A percentile compares a stretch with the other conserved stretches of the same genome.
Evolutionary conservation across 352 stramenopile species (phyloP).

Genomic region (Phytophthora crassamura): DNA sequence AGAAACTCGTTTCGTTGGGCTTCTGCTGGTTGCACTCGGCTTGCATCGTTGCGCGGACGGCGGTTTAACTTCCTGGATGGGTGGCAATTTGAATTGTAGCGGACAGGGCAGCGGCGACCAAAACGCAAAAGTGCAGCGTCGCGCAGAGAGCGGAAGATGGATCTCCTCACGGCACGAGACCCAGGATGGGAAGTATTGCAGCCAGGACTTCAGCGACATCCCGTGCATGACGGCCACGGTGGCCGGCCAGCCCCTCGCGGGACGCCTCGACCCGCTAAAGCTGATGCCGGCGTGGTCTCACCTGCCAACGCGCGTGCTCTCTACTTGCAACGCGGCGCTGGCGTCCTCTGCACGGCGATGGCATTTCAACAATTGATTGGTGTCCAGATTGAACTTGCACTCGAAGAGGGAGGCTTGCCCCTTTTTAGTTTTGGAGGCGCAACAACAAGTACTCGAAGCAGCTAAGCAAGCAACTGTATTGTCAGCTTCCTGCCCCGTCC

Average conservation of each 20-base stretch:
- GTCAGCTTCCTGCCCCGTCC: conserved; percentile 28
- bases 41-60: conserved; percentile 29
- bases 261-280: conserved; percentile 10
- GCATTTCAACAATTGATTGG: conserved; percentile 21
- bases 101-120: conserved; percentile 33
- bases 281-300: conserved; percentile 20
- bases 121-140: conserved; percentile 22
- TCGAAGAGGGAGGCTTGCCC: conserved; percentile 20
- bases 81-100: conserved; percentile 41
- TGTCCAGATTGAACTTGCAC: conserved; percentile 10
- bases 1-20: conserved; percentile 15
- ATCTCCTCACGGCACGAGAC: conserved; percentile 39
- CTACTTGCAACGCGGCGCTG: not conserved
- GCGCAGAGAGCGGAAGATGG: conserved; percentile 31
- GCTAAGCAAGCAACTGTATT: conserved; percentile 46
- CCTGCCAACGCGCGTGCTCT: not conserved
- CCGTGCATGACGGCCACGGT: not conserved
- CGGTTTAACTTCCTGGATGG: conserved; percentile 32
- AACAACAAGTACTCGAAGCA: conserved; percentile 19
- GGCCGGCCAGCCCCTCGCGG: conserved; percentile 5
- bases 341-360: conserved; percentile 13
- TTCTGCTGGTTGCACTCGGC: conserved; percentile 29
- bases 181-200: conserved; percentile 36
- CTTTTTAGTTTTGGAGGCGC: conserved; percentile 17
- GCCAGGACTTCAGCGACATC: conserved; percentile 23